These are phyloP conservation scores for Stachybotrys elegans DNA, from an alignment of 2,329 filamentous ascomycete species.

Conservation along the genomic window DNA sequence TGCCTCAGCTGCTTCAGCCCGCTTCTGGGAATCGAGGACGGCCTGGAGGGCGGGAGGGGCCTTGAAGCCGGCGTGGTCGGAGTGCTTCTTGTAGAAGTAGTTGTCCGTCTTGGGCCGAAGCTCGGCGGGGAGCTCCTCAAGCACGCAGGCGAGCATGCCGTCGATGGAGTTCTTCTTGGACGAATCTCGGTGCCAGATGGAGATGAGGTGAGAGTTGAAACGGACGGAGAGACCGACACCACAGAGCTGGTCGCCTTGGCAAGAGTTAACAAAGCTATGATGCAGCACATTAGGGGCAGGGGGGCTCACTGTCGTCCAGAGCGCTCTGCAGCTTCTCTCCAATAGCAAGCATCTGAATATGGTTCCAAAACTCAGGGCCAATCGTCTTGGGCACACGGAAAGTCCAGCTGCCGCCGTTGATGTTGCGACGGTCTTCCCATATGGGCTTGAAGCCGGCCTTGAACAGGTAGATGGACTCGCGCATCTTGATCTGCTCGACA, in stretches of 20 bases:
- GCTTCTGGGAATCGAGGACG: constrained; percentile 52
- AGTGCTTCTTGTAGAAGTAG: constrained; percentile 86
- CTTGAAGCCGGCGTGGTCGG: constrained; percentile 80
- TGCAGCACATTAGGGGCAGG: background rate
- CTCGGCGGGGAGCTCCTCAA: constrained; percentile 68
- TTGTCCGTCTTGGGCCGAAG: constrained; percentile 65
- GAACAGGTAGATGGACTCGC: constrained; percentile 75
- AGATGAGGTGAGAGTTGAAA: constrained; percentile 84
- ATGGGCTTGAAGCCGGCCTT: constrained; percentile 71
- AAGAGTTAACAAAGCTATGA: background rate
- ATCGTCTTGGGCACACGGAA: constrained; percentile 79
- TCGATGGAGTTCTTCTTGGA: constrained; percentile 76
- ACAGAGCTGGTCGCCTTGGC: constrained; percentile 77
- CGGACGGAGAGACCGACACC: constrained; percentile 83
- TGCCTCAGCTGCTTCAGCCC: constrained; percentile 31
- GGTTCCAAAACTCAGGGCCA: constrained; percentile 73
- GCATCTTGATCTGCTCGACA: constrained; percentile 69
- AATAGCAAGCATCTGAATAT: constrained; percentile 75
- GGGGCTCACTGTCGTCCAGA: constrained; percentile 58
- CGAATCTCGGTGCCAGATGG: constrained; percentile 88
- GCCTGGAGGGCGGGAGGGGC: constrained; percentile 54
- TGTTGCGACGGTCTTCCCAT: constrained; percentile 84
- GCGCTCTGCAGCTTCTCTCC: constrained; percentile 74
- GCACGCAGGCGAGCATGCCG: constrained; percentile 64
- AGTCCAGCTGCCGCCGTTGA: constrained; percentile 83